Evolutionary conservation across 257 asterid species (phyloP).

Genomic region (Solanum chiquidenum): DNA sequence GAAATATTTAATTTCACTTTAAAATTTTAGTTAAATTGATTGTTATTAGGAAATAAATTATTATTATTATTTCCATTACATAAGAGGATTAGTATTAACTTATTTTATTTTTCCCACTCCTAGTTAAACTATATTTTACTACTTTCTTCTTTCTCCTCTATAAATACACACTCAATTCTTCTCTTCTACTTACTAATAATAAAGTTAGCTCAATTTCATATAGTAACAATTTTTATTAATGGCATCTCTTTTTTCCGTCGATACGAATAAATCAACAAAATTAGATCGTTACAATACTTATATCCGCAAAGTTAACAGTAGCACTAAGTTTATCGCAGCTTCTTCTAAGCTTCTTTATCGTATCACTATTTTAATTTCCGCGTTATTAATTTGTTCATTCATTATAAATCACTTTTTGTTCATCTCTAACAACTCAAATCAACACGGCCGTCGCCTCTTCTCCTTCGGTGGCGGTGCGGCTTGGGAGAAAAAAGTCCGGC

Average conservation of each 20-base stretch:
- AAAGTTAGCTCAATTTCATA: neutral
- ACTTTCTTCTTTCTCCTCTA: neutral
- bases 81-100: neutral
- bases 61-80: too few species aligned
- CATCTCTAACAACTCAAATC: neutral
- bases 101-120: too few species aligned
- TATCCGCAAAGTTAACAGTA: neutral
- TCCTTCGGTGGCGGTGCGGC: slow-evolving; percentile 38
- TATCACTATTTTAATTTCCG: too few species aligned
- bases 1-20: neutral
- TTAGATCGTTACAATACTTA: neutral
- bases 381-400: rapidly evolving
- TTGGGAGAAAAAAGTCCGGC: slow-evolving; percentile 80
- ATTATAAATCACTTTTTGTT: too few species aligned
- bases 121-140: too few species aligned
- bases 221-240: too few species aligned
- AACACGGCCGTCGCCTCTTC: neutral
- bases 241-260: neutral
- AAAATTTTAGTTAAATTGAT: too few species aligned
- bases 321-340: neutral
- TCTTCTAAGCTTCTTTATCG: too few species aligned
- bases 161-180: neutral
- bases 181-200: neutral
- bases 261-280: neutral
- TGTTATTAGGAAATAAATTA: too few species aligned